Percentiles rank a stretch among this genome's conserved stretches.
Conservation (phyloP, 345 rosid genomes). For the Citrus medica region DNA sequence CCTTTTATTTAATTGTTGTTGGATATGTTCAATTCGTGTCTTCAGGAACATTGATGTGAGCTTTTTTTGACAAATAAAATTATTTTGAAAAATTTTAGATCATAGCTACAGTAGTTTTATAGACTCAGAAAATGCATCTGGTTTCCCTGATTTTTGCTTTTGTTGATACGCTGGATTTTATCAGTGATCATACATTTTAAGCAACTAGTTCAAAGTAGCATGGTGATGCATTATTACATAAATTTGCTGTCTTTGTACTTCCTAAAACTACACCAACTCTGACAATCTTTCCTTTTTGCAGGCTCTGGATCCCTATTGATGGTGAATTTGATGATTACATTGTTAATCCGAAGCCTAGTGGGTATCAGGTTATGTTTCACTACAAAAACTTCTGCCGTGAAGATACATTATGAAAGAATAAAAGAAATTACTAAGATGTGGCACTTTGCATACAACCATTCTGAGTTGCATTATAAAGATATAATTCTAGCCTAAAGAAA, state of each 20-base stretch:
- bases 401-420: background rate
- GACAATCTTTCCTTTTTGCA: constrained; percentile 21
- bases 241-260: background rate
- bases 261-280: background rate
- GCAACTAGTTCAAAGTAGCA: background rate
- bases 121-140: background rate
- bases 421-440: background rate
- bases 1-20: background rate
- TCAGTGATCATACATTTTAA: background rate
- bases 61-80: background rate
- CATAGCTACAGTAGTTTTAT: background rate
- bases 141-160: background rate
- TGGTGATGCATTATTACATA: background rate
- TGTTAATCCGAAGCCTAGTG: constrained; percentile 74
- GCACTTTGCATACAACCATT: background rate
- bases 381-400: background rate
- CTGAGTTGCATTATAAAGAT: background rate
- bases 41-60: background rate
- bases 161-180: background rate
- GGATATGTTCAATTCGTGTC: background rate
- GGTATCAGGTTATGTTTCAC: constrained; percentile 59
- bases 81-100: background rate
- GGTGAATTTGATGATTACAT: constrained; percentile 83
- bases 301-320: constrained; percentile 76
- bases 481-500: background rate